These are phyloP conservation scores for Aspergillus aculeatinus DNA, from an alignment of 2,329 filamentous ascomycete genomes.

Conservation along the genomic window DNA sequence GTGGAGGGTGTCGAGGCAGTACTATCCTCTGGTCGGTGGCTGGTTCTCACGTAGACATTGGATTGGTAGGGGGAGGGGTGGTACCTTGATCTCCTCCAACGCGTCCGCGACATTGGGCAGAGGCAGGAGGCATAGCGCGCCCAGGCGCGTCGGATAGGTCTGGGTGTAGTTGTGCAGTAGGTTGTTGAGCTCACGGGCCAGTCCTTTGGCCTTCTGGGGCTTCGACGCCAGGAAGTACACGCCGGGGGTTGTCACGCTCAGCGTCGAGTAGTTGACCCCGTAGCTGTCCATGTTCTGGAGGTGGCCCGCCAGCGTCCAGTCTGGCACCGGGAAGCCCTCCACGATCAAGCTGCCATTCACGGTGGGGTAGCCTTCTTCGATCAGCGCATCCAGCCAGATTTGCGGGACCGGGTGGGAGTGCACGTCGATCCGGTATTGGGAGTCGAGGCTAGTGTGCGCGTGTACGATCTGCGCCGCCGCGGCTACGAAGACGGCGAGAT, in stretches of 20 bases:
- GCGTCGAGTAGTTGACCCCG: conserved; percentile 3
- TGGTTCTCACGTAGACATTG: no score
- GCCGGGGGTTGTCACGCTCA: conserved; percentile 1
- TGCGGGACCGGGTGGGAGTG: conserved; percentile 14
- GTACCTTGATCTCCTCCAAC: background rate
- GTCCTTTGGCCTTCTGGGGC: background rate
- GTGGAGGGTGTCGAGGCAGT: conserved; percentile 1
- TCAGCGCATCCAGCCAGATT: background rate
- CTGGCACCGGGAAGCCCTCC: conserved; percentile 1
- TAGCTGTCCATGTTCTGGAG: background rate
- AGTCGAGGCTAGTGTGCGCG: no score
- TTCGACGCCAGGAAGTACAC: background rate
- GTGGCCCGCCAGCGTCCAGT: conserved; percentile 1
- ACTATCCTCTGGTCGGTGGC: background rate
- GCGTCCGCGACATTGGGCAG: background rate
- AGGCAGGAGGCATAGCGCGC: conserved; percentile 1
- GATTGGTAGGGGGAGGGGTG: no score
- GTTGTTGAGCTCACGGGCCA: background rate
- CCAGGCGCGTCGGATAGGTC: background rate
- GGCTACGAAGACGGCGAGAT: no score
- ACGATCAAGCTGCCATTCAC: background rate
- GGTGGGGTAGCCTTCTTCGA: background rate
- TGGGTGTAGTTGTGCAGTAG: background rate
- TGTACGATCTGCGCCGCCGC: no score
- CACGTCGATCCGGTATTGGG: conserved; percentile 17